Percentiles rank a stretch among this genome's conserved stretches.
phyloP scores from a whole-genome alignment of 148 eudicot species.

The Diospyros lotus region DNA sequence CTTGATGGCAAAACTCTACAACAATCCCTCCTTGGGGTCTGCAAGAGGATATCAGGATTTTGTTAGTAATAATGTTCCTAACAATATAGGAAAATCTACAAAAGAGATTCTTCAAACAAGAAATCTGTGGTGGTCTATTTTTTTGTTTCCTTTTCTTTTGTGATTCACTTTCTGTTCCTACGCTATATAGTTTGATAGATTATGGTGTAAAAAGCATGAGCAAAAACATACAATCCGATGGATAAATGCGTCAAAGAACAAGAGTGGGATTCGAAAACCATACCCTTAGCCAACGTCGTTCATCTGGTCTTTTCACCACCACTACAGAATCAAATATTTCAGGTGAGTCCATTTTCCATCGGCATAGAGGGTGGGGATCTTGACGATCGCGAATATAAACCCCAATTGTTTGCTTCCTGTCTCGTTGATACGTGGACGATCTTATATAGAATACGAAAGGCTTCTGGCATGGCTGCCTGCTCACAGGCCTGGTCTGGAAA shows the following conservation, averaged over 20 bases:
- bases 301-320: constrained; percentile 34
- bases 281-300: constrained; percentile 38
- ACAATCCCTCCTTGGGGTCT: constrained; percentile 46
- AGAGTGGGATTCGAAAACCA: neutral
- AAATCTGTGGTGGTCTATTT: too few relatives aligned
- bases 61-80: neutral
- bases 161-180: too few relatives aligned
- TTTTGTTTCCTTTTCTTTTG: too few relatives aligned
- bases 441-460: constrained; percentile 37
- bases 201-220: too few relatives aligned
- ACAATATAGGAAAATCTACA: too few relatives aligned
- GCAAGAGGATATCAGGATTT: constrained; percentile 20
- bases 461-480: constrained; percentile 43
- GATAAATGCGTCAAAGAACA: too few relatives aligned
- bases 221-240: too few relatives aligned
- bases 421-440: constrained; percentile 27
- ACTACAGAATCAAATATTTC: constrained; percentile 27
- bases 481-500: constrained; percentile 44
- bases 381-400: constrained; percentile 34
- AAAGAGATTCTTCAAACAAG: too few relatives aligned
- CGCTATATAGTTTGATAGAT: too few relatives aligned
- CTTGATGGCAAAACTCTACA: constrained; percentile 38
- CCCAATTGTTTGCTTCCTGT: constrained; percentile 42
- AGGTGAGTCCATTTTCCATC: constrained; percentile 39
- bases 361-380: constrained; percentile 31